A percentile compares a stretch with the other conserved stretches of the same genome.
These are phyloP conservation scores for Penicillium robsamsonii DNA, from an alignment of 495 filamentous ascomycete species.

Conservation along the genomic window DNA sequence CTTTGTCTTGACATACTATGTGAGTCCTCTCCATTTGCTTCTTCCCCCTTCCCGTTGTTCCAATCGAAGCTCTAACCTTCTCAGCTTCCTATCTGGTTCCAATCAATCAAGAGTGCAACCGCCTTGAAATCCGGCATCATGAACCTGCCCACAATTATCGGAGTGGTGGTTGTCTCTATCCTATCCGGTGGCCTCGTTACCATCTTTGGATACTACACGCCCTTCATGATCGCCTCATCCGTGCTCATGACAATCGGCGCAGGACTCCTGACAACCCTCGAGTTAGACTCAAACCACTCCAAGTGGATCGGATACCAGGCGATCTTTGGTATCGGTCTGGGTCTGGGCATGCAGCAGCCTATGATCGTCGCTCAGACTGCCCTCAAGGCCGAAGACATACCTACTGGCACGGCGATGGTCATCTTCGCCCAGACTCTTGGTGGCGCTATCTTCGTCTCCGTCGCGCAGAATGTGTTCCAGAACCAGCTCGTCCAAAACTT, in stretches of 20 bases:
- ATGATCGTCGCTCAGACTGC: constrained; percentile 70
- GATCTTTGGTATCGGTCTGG: constrained; percentile 66
- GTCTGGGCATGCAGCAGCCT: constrained; percentile 65
- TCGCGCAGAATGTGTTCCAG: constrained; percentile 75
- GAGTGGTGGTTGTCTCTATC: constrained; percentile 59
- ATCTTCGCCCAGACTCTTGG: constrained; percentile 72
- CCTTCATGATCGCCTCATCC: constrained; percentile 63
- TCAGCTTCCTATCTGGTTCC: constrained; percentile 86
- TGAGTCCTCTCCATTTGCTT: constrained; percentile 14
- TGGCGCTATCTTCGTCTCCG: constrained; percentile 70
- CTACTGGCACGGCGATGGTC: constrained; percentile 63
- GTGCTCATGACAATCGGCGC: constrained; percentile 63
- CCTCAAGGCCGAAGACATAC: constrained; percentile 57
- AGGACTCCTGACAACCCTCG: constrained; percentile 66
- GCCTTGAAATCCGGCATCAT: constrained; percentile 73
- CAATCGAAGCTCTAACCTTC: constrained; percentile 15
- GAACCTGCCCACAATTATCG: constrained; percentile 71
- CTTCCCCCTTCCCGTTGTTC: not conserved
- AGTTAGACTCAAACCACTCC: constrained; percentile 47
- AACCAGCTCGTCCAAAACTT: constrained; percentile 65
- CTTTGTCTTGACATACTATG: constrained; percentile 62
- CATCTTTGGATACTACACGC: constrained; percentile 70
- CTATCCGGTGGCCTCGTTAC: constrained; percentile 60
- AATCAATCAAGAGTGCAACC: constrained; percentile 68
- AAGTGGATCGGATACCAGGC: constrained; percentile 81